Percentiles rank a stretch among this genome's conserved stretches.
These are phyloP conservation scores for Lablab purpureus DNA, from an alignment of 306 rosid species.

Conservation along the genomic window DNA sequence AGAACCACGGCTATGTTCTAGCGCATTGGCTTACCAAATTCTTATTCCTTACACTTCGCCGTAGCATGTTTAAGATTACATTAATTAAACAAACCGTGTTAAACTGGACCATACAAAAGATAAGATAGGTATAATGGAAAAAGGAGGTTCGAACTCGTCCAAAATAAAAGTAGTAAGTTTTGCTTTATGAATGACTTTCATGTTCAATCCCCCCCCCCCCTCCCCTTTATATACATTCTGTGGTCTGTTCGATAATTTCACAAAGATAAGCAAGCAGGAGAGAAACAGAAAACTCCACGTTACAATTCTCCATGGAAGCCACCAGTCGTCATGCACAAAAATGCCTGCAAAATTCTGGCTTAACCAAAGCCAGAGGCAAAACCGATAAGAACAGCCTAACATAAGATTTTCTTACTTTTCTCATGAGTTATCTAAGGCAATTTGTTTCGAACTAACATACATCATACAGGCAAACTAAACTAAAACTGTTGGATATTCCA, in stretches of 20 bases:
- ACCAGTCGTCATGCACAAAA: slow-evolving; percentile 42
- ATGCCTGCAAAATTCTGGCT: slow-evolving; percentile 59
- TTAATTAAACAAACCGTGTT: not conserved
- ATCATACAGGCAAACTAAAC: not conserved
- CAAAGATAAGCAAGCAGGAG: slow-evolving; percentile 43
- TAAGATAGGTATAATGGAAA: slow-evolving; percentile 26
- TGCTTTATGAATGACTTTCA: slow-evolving; percentile 33
- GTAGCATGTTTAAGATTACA: slow-evolving; percentile 17
- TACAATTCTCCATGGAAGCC: slow-evolving; percentile 57
- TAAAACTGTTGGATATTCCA: slow-evolving; percentile 6
- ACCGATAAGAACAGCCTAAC: slow-evolving; percentile 30
- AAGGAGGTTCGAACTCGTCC: slow-evolving; percentile 36
- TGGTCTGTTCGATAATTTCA: slow-evolving; percentile 55
- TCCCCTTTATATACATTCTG: slow-evolving; percentile 61
- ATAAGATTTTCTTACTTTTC: slow-evolving; percentile 13
- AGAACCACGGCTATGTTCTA: not conserved
- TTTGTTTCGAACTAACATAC: slow-evolving; percentile 15
- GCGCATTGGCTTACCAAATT: not conserved
- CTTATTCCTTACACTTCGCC: not conserved
- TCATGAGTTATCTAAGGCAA: not conserved
- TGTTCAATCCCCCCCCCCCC: slow-evolving; percentile 47
- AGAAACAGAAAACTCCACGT: slow-evolving; percentile 47
- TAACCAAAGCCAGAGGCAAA: slow-evolving; percentile 33
- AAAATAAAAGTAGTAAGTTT: slow-evolving; percentile 27
- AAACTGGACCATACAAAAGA: slow-evolving; percentile 9